phyloP scores from a whole-genome alignment of 495 filamentous ascomycete species.

The Hypoxylon intermedium region DNA sequence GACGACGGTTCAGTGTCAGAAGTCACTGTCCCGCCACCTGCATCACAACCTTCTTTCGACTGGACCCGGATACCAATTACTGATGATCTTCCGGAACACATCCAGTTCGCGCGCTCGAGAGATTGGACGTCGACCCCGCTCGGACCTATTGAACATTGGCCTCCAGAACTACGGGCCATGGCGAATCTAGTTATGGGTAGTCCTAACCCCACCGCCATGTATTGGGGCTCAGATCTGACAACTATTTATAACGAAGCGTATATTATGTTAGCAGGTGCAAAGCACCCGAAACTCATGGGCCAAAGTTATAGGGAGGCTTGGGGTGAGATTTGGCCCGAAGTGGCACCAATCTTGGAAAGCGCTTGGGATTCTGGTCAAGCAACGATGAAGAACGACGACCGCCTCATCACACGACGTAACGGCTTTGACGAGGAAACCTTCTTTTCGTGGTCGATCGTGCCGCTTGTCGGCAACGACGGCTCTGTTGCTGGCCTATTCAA shows the following conservation, averaged over 20 bases:
- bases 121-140: conserved; percentile 71
- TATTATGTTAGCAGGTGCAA: conserved; percentile 69
- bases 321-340: conserved; percentile 70
- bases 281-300: conserved; percentile 74
- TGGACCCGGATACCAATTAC: conserved; percentile 71
- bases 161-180: conserved; percentile 67
- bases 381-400: conserved; percentile 78
- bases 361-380: conserved; percentile 67
- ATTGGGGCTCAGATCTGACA: conserved; percentile 70
- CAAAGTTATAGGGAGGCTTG: conserved; percentile 67
- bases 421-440: conserved; percentile 71
- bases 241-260: conserved; percentile 80
- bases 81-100: conserved; percentile 64
- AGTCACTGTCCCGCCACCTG: conserved; percentile 21
- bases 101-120: conserved; percentile 68
- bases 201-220: conserved; percentile 74
- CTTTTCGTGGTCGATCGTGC: conserved; percentile 73
- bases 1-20: conserved; percentile 41
- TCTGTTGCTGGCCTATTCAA: conserved; percentile 71
- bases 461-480: conserved; percentile 68
- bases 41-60: conserved; percentile 61
- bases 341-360: conserved; percentile 64
- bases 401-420: conserved; percentile 66
- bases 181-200: conserved; percentile 73
- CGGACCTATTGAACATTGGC: conserved; percentile 71